Evolutionary conservation across 208 protist species (phyloP).

Genomic region (Naegleria lovaniensis): DNA sequence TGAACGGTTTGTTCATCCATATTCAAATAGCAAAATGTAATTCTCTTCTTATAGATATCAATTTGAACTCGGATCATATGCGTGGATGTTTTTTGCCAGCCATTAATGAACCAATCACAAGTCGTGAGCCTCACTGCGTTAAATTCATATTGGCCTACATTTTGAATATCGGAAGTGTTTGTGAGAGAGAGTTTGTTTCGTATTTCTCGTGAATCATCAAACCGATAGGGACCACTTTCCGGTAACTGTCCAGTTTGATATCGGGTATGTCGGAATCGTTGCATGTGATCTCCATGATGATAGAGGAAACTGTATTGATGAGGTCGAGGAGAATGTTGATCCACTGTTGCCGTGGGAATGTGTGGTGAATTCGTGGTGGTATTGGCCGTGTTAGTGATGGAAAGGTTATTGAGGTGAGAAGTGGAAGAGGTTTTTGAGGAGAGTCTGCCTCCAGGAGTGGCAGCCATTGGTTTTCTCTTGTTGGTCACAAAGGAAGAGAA

Average conservation of each 20-base stretch:
- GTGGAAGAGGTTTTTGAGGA: too few species aligned
- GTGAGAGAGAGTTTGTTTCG: neutral
- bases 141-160: neutral
- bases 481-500: too few species aligned
- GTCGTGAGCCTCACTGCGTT: neutral
- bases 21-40: neutral
- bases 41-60: neutral
- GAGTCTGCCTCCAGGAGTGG: too few species aligned
- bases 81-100: neutral
- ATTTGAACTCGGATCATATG: neutral
- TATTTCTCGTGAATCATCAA: neutral
- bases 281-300: neutral
- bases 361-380: too few species aligned
- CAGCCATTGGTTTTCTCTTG: too few species aligned
- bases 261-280: neutral
- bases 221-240: neutral
- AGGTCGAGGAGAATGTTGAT: neutral
- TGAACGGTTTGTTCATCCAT: neutral
- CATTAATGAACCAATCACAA: neutral
- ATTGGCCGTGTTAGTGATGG: too few species aligned
- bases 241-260: neutral
- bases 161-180: neutral
- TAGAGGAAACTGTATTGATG: neutral
- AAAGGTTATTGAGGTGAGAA: too few species aligned
- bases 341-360: too few species aligned